Evolutionary conservation across 768 basidiomycete species (phyloP), one percentile per base, ranked within the genome.

Genomic region (Coprinopsis sp.): DNA sequence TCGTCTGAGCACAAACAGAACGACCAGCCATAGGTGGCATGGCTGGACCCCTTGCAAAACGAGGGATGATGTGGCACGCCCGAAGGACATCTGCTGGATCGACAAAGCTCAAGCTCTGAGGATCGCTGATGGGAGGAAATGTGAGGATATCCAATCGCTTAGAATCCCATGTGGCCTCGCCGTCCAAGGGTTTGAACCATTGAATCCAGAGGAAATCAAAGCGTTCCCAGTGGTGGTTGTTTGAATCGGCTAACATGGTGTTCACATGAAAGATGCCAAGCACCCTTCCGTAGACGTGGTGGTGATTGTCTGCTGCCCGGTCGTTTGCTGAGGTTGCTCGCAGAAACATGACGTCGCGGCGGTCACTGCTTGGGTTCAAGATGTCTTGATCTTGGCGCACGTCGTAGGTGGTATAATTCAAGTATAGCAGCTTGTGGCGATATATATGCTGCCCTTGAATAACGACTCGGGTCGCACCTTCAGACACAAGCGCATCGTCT

Each of bases 81-180:
- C 63, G 54, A 18, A 71, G 31, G 19, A 69, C 58, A 12, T 61
- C 37, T 1, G 51, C 19, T 2, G 66, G 68, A 50, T 70, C 61
- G 8, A 69, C 41, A 51, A 68, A 68, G 2, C 62, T 64, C 43
- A 68, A 68, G 1, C 60, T 61, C 14, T 50, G 51, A 1, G 52
- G 43, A 24, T 63, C 55, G 1, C 33, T 44, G 2, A 48, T 49
- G 5, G 49, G 50, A 3, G 63, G 31, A 54, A 76, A 78, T 0
- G 61, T 62, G 13, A 79, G 28, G 0, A 46, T 40, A 2, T 60
- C 61, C 30, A 71, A 59, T 65, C n/a, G n/a, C n/a, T n/a, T n/a
- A n/a, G 12, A 76, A 63, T 1, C 70, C 59, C 54, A 73, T 16
- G 29, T 21, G 12, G 18, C 11, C 2, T 6, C 4, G 18, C 8